Evolutionary conservation across 768 basidiomycete species (phyloP), one percentile per base, ranked within the genome.

Genomic region (Podaxis sp.): DNA sequence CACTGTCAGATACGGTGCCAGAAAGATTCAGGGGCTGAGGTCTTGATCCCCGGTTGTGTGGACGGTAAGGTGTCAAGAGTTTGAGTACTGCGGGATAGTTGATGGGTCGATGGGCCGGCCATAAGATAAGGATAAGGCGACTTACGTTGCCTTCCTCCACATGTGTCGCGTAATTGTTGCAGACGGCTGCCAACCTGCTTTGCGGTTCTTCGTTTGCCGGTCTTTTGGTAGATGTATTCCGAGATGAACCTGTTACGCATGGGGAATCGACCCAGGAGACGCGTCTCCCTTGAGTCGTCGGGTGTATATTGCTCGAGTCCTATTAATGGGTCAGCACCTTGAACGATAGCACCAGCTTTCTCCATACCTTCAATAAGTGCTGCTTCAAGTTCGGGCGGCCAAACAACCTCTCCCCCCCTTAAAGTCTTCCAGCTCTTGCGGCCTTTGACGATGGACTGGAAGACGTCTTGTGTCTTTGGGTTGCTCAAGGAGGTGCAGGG

Each of bases 171-270:
- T 57, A 92, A 82, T 69, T 91, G 90, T 70, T 92, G 90, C 36
- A 92, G 77, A 60, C 90, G 88, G 69, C 88, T 90, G 62, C 90
- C 90, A 52, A 92, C 90, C 73, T 91, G 90, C 72, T 91, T 91
- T 24, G 90, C 84, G 7, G 88, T 87, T 63, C 90, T 82, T 64
- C 81, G 78, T 71, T 87, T 86, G 24, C 90, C 88, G 0, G 90
- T 92, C 65, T 81, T 82, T 38, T 79, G 78, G 70, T 78, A 85
- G 70, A 92, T 91, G 74, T 88, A 87, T 66, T 92, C 88, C 56
- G 90, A 89, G 65, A 91, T 89, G 74, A 91, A 92, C 52, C 87
- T 82, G 74, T 92, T 92, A 62, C 90, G 81, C 81, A 89, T 85
- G 40, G 90, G 90, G 70, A 88, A 91, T 56, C 90, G 83, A 24